phyloP scores from a whole-genome alignment of 306 rosid species.

The Ochetophila trinervis region DNA sequence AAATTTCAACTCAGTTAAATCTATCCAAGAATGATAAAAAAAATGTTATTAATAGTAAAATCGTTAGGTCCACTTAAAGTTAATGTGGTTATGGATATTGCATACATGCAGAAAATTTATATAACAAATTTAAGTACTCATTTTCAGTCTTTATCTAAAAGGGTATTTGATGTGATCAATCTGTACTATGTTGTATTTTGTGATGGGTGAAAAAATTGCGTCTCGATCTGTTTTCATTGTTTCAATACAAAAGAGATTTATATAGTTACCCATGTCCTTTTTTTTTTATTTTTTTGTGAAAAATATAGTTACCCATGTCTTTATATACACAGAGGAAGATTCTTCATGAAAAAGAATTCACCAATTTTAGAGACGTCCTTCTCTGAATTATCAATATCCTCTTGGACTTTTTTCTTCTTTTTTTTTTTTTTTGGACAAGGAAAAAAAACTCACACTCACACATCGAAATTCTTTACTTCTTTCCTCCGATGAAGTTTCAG shows the following conservation, averaged over 20 bases:
- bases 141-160: too few relatives aligned
- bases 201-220: not conserved
- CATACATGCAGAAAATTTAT: too few relatives aligned
- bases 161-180: too few relatives aligned
- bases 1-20: too few relatives aligned
- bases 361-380: not conserved
- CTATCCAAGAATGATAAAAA: too few relatives aligned
- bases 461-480: slow-evolving; percentile 7
- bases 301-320: not conserved
- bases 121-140: too few relatives aligned
- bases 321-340: not conserved
- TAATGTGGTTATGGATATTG: too few relatives aligned
- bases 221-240: not conserved
- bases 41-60: too few relatives aligned
- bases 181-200: not conserved
- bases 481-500: slow-evolving; percentile 35
- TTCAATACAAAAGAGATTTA: not conserved
- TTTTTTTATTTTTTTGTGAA: too few relatives aligned
- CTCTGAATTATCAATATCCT: slow-evolving; percentile 22
- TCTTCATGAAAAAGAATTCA: not conserved
- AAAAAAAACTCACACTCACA: too few relatives aligned
- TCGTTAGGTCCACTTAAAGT: too few relatives aligned
- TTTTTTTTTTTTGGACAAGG: not conserved
- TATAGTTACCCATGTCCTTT: too few relatives aligned
- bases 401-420: slow-evolving; percentile 32